Evolutionary conservation across 2,329 filamentous ascomycete genomes (phyloP).

Genomic region (Cadophora sp.): DNA sequence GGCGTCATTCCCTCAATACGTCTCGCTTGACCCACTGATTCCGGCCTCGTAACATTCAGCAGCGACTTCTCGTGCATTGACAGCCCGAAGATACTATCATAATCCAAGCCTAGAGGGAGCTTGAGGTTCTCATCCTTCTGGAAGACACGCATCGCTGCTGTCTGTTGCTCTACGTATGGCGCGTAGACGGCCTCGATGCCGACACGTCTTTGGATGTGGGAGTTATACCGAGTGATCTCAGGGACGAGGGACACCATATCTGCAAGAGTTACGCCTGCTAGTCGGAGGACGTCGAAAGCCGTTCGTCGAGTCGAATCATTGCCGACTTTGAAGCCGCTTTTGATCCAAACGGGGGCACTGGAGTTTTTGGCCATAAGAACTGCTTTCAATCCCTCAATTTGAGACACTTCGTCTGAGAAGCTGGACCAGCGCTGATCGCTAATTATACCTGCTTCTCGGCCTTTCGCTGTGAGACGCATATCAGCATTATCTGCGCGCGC

Average conservation of each 20-base stretch:
- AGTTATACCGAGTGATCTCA: slow-evolving; percentile 58
- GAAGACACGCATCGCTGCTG: slow-evolving; percentile 69
- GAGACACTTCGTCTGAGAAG: slow-evolving; percentile 68
- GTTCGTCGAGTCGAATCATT: slow-evolving; percentile 70
- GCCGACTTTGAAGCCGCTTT: slow-evolving; percentile 72
- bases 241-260: slow-evolving; percentile 65
- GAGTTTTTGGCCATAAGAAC: slow-evolving; percentile 65
- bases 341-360: slow-evolving; percentile 70
- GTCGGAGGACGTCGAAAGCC: slow-evolving; percentile 80
- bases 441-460: slow-evolving; percentile 78
- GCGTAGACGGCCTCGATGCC: slow-evolving; percentile 85
- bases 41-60: slow-evolving; percentile 74
- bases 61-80: slow-evolving; percentile 80
- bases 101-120: slow-evolving; percentile 79
- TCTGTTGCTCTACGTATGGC: slow-evolving; percentile 81
- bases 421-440: slow-evolving; percentile 77
- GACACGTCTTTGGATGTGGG: slow-evolving; percentile 71
- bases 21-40: slow-evolving; percentile 87
- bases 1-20: slow-evolving; percentile 82
- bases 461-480: slow-evolving; percentile 79
- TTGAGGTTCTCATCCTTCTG: slow-evolving; percentile 76
- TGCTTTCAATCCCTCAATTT: slow-evolving; percentile 70
- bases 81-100: slow-evolving; percentile 73
- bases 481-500: slow-evolving; percentile 95
- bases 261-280: slow-evolving; percentile 64